Base-by-base conservation (phyloP, 768 basidiomycete genomes). In the Podaxis pistillaris region DNA sequence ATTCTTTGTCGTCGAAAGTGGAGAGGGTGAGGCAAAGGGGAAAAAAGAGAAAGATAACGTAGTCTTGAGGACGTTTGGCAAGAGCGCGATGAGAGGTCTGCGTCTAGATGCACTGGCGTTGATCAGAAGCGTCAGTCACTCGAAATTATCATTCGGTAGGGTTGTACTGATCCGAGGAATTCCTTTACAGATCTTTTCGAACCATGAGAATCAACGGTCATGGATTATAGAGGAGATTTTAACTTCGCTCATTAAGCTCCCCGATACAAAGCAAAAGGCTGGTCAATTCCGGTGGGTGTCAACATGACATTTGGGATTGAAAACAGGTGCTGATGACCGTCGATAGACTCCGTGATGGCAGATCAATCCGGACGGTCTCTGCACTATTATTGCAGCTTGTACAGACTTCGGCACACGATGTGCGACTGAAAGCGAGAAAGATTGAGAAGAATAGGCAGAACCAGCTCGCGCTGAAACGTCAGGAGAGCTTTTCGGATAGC, bases 191-290 rank as follows among this genome's bases (percentile, higher is more conserved):
- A 89, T 96, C 36, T 98, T 97, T 68, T 92, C 93, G 12, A 91
- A 89, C 65, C 88, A 98, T 69, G 87, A 92, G 66, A 90, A 89
- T 47, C 97, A 99, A 73, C 79, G 97, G 8, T 87, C 89, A 0
- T 97, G 95, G 95, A 96, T 98, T 65, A 90, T 98, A n/a, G 96
- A 98, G 71, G 97, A 98, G 74, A 96, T 98, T 37, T 70, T 99
- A 28, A 85, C 87, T 8, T 96, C 94, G 0, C 77, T 98, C 58
- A 95, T 91, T 67, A 96, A 94, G 74, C 80, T 96, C 24, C 91
- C 93, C 2, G 92, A 94, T 68, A 86, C 88, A 19, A 97, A 94
- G 72, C 93, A 93, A 74, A 90, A 90, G 67, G 92, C 90, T 54
- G 91, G 94, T 0, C 92, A 93, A 67, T 96, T 95, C 74, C 82